These are phyloP conservation scores for Phaffia tasmanica DNA, from an alignment of 768 basidiomycete genomes.

Conservation along the genomic window DNA sequence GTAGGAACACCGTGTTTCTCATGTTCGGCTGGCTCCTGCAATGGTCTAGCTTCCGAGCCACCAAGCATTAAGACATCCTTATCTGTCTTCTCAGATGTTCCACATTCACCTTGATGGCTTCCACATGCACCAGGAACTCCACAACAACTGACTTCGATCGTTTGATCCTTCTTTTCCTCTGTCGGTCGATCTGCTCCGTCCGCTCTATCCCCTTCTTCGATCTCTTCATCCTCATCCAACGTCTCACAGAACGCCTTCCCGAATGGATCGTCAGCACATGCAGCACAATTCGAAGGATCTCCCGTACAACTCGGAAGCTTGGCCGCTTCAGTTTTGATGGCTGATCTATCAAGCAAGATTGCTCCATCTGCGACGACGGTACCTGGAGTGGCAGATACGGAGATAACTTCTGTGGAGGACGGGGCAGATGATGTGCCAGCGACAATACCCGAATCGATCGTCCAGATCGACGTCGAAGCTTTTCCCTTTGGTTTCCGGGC, in stretches of 20 bases:
- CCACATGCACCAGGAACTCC: conserved; percentile 23
- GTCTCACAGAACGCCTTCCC: conserved; percentile 79
- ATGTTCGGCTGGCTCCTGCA: conserved; percentile 38
- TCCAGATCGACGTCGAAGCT: conserved; percentile 33
- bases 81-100: neutral
- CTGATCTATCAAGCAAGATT: neutral
- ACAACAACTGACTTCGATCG: conserved; percentile 18
- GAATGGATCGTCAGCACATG: conserved; percentile 74
- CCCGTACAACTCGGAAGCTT: conserved; percentile 52
- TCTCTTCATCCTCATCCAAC: conserved; percentile 37
- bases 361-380: conserved; percentile 29
- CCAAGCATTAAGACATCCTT: conserved; percentile 5
- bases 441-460: conserved; percentile 37
- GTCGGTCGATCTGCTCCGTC: conserved; percentile 24
- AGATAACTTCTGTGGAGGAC: conserved; percentile 37
- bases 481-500: neutral
- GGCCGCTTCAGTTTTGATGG: conserved; percentile 27
- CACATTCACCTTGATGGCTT: neutral
- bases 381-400: conserved; percentile 30
- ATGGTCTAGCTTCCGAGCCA: conserved; percentile 7
- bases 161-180: conserved; percentile 2
- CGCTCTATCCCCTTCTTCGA: conserved; percentile 25
- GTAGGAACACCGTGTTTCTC: conserved; percentile 68
- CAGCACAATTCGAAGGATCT: conserved; percentile 72
- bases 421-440: conserved; percentile 29